phyloP scores from a whole-genome alignment of 2,329 filamentous ascomycete species.

The Aspergillus transmontanensis region DNA sequence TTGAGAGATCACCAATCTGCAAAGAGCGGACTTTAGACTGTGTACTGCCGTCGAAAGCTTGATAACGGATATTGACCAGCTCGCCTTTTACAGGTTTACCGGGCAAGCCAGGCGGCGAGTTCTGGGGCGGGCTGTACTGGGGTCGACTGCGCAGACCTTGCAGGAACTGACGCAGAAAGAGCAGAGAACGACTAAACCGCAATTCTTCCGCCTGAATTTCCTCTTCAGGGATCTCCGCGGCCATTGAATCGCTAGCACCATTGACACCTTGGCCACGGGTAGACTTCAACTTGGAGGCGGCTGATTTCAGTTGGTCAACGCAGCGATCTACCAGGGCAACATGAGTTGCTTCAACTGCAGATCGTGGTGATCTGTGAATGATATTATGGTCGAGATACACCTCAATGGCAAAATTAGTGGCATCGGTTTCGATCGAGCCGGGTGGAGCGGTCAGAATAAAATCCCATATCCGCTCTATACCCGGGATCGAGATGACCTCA shows the following conservation, averaged over 20 bases:
- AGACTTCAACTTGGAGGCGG: constrained; percentile 61
- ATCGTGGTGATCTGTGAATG: constrained; percentile 44
- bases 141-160: constrained; percentile 54
- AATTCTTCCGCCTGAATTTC: constrained; percentile 60
- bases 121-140: constrained; percentile 63
- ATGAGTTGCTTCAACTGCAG: constrained; percentile 62
- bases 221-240: constrained; percentile 51
- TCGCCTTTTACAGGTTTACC: constrained; percentile 62
- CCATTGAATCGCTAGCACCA: constrained; percentile 58
- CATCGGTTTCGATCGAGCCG: constrained; percentile 65
- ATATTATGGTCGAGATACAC: constrained; percentile 65
- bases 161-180: constrained; percentile 69
- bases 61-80: constrained; percentile 69
- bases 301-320: constrained; percentile 66
- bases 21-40: constrained; percentile 65
- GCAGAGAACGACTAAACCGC: constrained; percentile 68
- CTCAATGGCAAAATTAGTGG: constrained; percentile 71
- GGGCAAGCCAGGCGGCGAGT: constrained; percentile 61
- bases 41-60: constrained; percentile 66
- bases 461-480: constrained; percentile 76
- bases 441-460: constrained; percentile 72
- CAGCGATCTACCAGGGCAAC: constrained; percentile 73
- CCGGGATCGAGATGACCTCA: constrained; percentile 49
- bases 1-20: constrained; percentile 70
- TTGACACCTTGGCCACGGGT: constrained; percentile 43